phyloP scores from a whole-genome alignment of 2,329 filamentous ascomycete species.

The Hymenoscyphus fraxineus region DNA sequence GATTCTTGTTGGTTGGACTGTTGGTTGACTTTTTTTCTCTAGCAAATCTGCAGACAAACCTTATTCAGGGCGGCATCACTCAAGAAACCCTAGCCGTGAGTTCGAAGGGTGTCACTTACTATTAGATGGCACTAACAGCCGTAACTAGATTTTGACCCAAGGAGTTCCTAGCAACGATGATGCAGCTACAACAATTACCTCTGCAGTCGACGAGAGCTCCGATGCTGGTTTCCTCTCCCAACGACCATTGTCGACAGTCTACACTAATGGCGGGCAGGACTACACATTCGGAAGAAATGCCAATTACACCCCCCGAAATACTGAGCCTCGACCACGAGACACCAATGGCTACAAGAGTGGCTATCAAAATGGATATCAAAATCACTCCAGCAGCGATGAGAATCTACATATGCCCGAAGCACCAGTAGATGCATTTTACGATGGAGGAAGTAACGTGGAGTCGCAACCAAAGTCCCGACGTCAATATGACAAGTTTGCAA shows the following conservation, averaged over 20 bases:
- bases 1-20: not conserved
- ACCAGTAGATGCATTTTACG: slow-evolving; percentile 22
- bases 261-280: slow-evolving; percentile 21
- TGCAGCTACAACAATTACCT: slow-evolving; percentile 15
- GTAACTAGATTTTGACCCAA: slow-evolving; percentile 28
- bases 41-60: slow-evolving; percentile 44
- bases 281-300: slow-evolving; percentile 28
- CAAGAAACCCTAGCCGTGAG: slow-evolving; percentile 42
- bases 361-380: slow-evolving; percentile 18
- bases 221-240: slow-evolving; percentile 20
- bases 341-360: slow-evolving; percentile 11
- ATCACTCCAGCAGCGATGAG: slow-evolving; percentile 22
- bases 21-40: slow-evolving; percentile 15
- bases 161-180: slow-evolving; percentile 19
- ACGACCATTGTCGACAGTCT: slow-evolving; percentile 16
- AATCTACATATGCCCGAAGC: slow-evolving; percentile 18
- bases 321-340: slow-evolving; percentile 15
- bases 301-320: slow-evolving; percentile 25
- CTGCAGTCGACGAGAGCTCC: slow-evolving; percentile 17
- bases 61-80: slow-evolving; percentile 47
- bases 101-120: not conserved
- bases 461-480: slow-evolving; percentile 20
- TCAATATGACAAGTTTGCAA: slow-evolving; percentile 31
- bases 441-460: slow-evolving; percentile 27
- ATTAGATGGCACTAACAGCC: slow-evolving; percentile 14